These are phyloP conservation scores for Sarcomyxa edulis DNA, from an alignment of 768 basidiomycete genomes.

Conservation along the genomic window DNA sequence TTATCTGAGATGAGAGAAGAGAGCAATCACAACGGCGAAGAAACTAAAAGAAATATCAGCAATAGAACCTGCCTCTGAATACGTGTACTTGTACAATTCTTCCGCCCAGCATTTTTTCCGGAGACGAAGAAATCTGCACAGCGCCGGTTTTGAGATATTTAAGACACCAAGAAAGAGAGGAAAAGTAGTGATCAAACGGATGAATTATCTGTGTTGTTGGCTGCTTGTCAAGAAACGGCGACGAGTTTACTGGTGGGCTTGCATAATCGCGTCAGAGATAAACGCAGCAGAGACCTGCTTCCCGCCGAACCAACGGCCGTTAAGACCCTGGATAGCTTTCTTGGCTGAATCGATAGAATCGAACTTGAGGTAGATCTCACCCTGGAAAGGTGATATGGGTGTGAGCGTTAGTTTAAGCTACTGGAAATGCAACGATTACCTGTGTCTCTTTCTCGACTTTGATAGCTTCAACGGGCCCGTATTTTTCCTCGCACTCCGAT, in stretches of 20 bases:
- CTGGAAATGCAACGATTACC: conserved; percentile 32
- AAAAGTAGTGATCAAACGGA: not conserved
- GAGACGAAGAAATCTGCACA: conserved; percentile 5
- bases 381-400: conserved; percentile 33
- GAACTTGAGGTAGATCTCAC: conserved; percentile 97
- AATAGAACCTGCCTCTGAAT: conserved; percentile 3
- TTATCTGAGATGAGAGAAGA: conserved; percentile 3
- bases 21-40: conserved; percentile 2
- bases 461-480: conserved; percentile 82
- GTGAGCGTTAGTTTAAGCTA: not conserved
- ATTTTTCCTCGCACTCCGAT: conserved; percentile 87
- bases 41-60: conserved; percentile 4
- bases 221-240: too few species aligned
- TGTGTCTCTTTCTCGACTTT: conserved; percentile 93
- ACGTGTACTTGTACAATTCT: not conserved
- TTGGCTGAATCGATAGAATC: conserved; percentile 72
- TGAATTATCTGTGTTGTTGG: too few species aligned
- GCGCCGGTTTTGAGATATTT: conserved; percentile 9
- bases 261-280: conserved; percentile 93
- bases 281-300: conserved; percentile 82
- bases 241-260: conserved; percentile 77
- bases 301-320: conserved; percentile 96
- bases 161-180: conserved; percentile 2
- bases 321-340: conserved; percentile 83
- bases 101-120: conserved; percentile 18